A percentile compares a stretch with the other conserved stretches of the same genome.
Conservation (phyloP, 345 rosid genomes). For the Durio zibethinus region DNA sequence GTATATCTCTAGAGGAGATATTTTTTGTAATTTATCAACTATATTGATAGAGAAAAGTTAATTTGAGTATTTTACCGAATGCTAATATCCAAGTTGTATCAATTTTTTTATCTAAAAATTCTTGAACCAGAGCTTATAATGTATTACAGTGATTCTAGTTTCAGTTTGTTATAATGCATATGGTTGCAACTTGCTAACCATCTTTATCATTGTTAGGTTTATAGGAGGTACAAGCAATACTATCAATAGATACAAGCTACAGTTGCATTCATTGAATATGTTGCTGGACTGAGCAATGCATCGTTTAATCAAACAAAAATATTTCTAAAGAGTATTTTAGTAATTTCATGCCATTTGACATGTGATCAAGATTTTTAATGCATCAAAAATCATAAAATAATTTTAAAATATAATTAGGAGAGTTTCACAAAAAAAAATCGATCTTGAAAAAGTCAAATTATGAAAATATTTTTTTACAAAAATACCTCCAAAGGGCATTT, state of each 20-base stretch:
- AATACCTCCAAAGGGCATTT: too few relatives aligned
- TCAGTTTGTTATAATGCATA: too few relatives aligned
- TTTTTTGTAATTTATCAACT: neutral
- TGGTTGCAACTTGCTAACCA: neutral
- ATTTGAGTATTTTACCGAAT: neutral
- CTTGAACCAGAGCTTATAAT: neutral
- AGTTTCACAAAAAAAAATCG: too few relatives aligned
- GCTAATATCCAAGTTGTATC: neutral
- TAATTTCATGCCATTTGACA: too few relatives aligned
- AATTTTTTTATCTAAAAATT: neutral
- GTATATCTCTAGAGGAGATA: neutral
- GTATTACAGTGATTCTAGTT: neutral
- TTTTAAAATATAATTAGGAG: too few relatives aligned
- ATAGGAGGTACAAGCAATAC: constrained; percentile 78
- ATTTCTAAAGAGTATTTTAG: too few relatives aligned
- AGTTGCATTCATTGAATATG: constrained; percentile 69
- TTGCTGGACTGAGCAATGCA: constrained; percentile 80
- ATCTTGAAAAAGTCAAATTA: too few relatives aligned
- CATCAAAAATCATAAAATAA: too few relatives aligned
- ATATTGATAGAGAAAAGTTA: too few relatives aligned
- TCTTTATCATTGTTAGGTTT: constrained; percentile 43
- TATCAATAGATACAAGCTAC: constrained; percentile 77
- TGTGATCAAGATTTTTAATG: too few relatives aligned
- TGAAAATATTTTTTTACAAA: too few relatives aligned
- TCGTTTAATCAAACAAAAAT: too few relatives aligned